These are phyloP conservation scores for Dichotomocladium elegans DNA, from an alignment of 371 early-diverging fungal genomes.

Conservation along the genomic window DNA sequence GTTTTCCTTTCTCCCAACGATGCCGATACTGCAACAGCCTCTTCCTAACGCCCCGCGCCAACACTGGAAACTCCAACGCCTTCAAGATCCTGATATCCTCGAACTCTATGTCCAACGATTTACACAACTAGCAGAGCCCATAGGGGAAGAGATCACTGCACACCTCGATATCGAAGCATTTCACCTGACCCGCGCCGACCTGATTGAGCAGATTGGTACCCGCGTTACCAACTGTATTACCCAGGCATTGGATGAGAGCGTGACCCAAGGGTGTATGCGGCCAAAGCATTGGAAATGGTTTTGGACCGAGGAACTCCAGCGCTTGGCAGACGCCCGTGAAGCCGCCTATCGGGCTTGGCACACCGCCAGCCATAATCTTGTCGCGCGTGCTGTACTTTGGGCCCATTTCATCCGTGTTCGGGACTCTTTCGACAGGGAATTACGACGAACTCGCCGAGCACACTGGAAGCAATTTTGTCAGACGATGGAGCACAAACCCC, in stretches of 20 bases:
- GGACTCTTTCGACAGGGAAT: neutral
- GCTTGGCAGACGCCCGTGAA: neutral
- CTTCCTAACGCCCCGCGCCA: neutral
- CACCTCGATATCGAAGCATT: neutral
- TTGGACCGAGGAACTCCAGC: neutral
- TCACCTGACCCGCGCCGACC: neutral
- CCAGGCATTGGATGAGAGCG: slow-evolving; percentile 3
- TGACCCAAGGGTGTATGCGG: neutral
- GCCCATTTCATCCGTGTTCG: neutral
- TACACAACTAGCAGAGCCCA: neutral
- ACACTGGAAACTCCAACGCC: neutral
- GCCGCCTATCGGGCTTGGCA: slow-evolving; percentile 10
- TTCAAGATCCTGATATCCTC: neutral
- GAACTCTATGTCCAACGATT: neutral
- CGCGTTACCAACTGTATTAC: neutral
- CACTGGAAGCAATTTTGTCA: slow-evolving; percentile 7
- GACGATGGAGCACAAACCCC: neutral
- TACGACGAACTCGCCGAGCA: neutral
- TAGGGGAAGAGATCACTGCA: neutral
- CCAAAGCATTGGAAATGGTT: slow-evolving; percentile 4
- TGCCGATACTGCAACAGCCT: neutral
- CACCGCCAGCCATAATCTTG: neutral
- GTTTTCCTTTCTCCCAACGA: neutral
- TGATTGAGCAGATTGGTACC: neutral
- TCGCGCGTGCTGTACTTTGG: neutral